These are phyloP conservation scores for Lentinula sp. DNA, from an alignment of 768 basidiomycete genomes.

Conservation along the genomic window DNA sequence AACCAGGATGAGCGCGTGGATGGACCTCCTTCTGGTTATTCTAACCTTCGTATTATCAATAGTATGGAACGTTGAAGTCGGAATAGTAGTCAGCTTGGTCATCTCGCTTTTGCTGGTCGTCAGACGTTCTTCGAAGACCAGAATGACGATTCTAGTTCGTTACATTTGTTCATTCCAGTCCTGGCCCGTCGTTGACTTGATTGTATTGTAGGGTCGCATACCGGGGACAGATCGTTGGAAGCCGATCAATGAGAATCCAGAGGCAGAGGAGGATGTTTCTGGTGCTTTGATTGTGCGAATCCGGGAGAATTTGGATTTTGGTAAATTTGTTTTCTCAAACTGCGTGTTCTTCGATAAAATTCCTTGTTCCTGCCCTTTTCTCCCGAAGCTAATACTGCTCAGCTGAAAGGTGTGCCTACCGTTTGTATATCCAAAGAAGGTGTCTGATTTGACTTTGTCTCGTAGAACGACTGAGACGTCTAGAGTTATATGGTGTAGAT, in stretches of 20 bases:
- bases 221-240: constrained; percentile 90
- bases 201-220: constrained; percentile 59
- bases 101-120: constrained; percentile 88
- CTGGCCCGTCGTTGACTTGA: background rate
- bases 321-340: constrained; percentile 30
- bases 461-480: constrained; percentile 68
- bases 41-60: constrained; percentile 87
- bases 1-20: constrained; percentile 84
- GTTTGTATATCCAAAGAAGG: background rate
- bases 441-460: background rate
- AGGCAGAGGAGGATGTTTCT: constrained; percentile 72
- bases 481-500: constrained; percentile 83
- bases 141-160: constrained; percentile 85
- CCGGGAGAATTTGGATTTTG: constrained; percentile 87
- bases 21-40: constrained; percentile 79
- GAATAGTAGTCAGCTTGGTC: constrained; percentile 83
- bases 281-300: constrained; percentile 87
- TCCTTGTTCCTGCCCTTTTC: background rate
- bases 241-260: constrained; percentile 82
- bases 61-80: constrained; percentile 88
- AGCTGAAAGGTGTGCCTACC: constrained; percentile 66
- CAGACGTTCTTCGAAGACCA: constrained; percentile 78
- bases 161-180: background rate
- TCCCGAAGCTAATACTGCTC: constrained; percentile 81
- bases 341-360: background rate